phyloP scores from a whole-genome alignment of 768 basidiomycete species.

The Macrolepiota albuminosa region DNA sequence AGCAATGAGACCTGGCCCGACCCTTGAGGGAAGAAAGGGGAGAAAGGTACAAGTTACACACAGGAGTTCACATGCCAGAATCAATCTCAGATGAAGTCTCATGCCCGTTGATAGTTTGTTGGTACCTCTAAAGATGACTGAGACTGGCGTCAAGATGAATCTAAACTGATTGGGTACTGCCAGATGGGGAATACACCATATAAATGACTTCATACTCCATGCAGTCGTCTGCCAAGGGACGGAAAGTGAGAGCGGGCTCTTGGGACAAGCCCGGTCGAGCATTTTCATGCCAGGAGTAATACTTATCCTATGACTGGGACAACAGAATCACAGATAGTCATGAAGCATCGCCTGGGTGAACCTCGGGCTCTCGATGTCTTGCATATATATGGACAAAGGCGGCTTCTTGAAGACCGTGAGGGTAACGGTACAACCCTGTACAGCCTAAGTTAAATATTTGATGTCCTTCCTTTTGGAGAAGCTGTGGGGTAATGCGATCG shows the following conservation, averaged over 20 bases:
- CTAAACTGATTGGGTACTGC: background rate
- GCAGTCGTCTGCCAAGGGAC: background rate
- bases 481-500: background rate
- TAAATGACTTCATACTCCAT: background rate
- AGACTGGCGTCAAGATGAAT: background rate
- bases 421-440: background rate
- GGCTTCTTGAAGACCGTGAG: background rate
- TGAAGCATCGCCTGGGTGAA: background rate
- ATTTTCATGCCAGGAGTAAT: background rate
- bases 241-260: background rate
- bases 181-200: background rate
- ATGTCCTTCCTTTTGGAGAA: background rate
- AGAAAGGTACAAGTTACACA: background rate
- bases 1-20: background rate
- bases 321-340: background rate
- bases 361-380: background rate
- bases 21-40: background rate
- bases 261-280: background rate
- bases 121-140: conserved; percentile 7
- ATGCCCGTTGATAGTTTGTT: conserved; percentile 2
- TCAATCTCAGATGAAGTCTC: conserved; percentile 6
- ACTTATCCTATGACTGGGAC: background rate
- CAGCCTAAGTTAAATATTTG: background rate
- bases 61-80: conserved; percentile 3
- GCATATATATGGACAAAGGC: background rate